Conservation (phyloP, 2,329 filamentous ascomycete genomes). For the Xylariaceae sp. region DNA sequence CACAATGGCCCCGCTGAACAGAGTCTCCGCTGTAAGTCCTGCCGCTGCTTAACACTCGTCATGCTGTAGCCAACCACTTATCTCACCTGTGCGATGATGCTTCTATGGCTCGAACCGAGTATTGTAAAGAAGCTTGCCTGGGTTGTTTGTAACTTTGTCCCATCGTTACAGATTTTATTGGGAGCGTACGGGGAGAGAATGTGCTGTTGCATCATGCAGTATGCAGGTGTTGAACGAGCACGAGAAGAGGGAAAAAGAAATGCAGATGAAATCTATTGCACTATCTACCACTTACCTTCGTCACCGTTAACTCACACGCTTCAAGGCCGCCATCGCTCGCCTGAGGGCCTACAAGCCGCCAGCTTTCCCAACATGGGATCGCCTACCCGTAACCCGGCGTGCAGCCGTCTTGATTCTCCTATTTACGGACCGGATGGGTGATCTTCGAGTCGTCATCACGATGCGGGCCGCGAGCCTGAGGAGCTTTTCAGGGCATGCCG, state of each 20-base stretch:
- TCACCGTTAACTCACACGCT: slow-evolving; percentile 30
- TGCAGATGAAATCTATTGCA: too few relatives aligned
- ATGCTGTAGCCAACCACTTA: too few relatives aligned
- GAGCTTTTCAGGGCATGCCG: slow-evolving; percentile 77
- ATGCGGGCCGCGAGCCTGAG: slow-evolving; percentile 63
- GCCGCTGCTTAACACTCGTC: too few relatives aligned
- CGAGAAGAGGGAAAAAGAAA: too few relatives aligned
- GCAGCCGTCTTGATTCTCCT: slow-evolving; percentile 87
- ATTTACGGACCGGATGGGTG: slow-evolving; percentile 78
- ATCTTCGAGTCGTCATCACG: slow-evolving; percentile 69
- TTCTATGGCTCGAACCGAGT: too few relatives aligned
- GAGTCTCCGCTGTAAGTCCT: slow-evolving; percentile 52
- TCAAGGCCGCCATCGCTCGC: slow-evolving; percentile 57
- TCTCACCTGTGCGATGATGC: too few relatives aligned
- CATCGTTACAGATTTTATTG: too few relatives aligned
- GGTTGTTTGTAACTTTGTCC: too few relatives aligned
- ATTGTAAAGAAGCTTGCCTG: too few relatives aligned
- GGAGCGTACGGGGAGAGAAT: too few relatives aligned
- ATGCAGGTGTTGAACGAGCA: too few relatives aligned
- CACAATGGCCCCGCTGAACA: slow-evolving; percentile 56
- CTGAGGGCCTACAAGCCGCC: slow-evolving; percentile 61
- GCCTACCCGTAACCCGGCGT: slow-evolving; percentile 61
- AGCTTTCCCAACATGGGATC: slow-evolving; percentile 60
- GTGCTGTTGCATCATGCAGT: too few relatives aligned
- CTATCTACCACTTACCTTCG: neutral